Percentiles rank a stretch among this genome's conserved stretches.
These are phyloP conservation scores for Rhodotorula sp. DNA, from an alignment of 1,284 basidiomycete species.

Conservation along the genomic window DNA sequence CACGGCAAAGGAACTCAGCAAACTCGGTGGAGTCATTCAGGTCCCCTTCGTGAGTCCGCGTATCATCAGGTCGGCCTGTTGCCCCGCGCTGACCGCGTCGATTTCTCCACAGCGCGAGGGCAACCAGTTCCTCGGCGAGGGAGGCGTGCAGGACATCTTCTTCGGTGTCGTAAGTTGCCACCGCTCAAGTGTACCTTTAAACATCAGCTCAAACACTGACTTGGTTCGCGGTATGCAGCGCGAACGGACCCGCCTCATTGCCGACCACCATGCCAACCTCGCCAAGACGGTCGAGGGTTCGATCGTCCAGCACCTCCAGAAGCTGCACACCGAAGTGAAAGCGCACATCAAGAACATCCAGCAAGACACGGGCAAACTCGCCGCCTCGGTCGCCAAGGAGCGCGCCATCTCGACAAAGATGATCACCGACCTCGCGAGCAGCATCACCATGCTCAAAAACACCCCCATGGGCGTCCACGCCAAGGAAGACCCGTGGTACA, in stretches of 20 bases:
- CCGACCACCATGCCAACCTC: constrained; percentile 94
- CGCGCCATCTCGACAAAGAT: constrained; percentile 84
- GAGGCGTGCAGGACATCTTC: constrained; percentile 88
- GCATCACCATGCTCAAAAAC: constrained; percentile 90
- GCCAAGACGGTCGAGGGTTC: constrained; percentile 95
- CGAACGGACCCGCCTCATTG: constrained; percentile 90
- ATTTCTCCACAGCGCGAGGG: constrained; percentile 20
- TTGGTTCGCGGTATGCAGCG: constrained; percentile 38
- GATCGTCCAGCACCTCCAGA: constrained; percentile 96
- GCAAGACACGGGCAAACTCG: constrained; percentile 67
- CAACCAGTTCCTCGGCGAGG: constrained; percentile 84
- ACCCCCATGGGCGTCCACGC: constrained; percentile 84
- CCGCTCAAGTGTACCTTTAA: too few species aligned
- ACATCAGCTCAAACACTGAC: background rate
- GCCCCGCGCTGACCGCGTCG: background rate
- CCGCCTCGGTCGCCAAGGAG: constrained; percentile 88
- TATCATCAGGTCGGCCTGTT: background rate
- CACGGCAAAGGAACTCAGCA: constrained; percentile 88
- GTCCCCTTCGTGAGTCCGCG: constrained; percentile 69
- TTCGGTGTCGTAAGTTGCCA: constrained; percentile 63
- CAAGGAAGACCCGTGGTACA: constrained; percentile 77
- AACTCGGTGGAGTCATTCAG: constrained; percentile 95
- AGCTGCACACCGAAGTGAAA: constrained; percentile 90
- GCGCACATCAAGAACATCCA: constrained; percentile 78
- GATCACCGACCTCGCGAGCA: constrained; percentile 83